Evolutionary conservation across 1,139 yeast species (phyloP).

Genomic region (Pichia sp.): DNA sequence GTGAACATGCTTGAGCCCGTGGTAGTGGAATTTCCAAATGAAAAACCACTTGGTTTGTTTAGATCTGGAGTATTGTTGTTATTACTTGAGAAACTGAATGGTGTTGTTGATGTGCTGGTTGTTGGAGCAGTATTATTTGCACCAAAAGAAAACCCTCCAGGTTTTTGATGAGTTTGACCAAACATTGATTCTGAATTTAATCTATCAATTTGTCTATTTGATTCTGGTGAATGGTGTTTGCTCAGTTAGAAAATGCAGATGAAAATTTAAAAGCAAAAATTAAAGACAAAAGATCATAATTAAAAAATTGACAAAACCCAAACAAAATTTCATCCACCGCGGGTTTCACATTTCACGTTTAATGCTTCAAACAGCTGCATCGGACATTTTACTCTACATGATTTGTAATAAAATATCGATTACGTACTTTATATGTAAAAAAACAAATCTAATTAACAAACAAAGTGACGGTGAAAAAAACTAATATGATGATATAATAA

Average conservation of each 20-base stretch:
- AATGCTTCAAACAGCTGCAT: too few relatives aligned
- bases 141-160: constrained; percentile 16
- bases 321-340: constrained; percentile 1
- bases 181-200: constrained; percentile 8
- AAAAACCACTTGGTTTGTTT: constrained; percentile 5
- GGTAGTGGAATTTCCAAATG: constrained; percentile 11
- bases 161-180: constrained; percentile 14
- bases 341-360: too few relatives aligned
- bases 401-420: too few relatives aligned
- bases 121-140: not conserved
- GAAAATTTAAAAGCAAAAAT: not conserved
- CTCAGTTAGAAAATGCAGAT: not conserved
- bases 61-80: not conserved
- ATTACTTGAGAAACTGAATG: constrained; percentile 9
- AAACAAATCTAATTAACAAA: constrained; percentile 2
- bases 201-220: not conserved
- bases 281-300: too few relatives aligned
- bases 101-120: constrained; percentile 3
- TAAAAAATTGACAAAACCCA: not conserved
- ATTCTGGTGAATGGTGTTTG: not conserved
- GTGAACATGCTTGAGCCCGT: not conserved
- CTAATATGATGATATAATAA: not conserved
- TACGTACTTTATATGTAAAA: not conserved
- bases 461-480: not conserved
- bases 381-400: too few relatives aligned